A percentile compares a stretch with the other conserved stretches of the same genome.
Conservation (phyloP, 2,329 filamentous ascomycete species). For the Talaromyces rugulosus region DNA sequence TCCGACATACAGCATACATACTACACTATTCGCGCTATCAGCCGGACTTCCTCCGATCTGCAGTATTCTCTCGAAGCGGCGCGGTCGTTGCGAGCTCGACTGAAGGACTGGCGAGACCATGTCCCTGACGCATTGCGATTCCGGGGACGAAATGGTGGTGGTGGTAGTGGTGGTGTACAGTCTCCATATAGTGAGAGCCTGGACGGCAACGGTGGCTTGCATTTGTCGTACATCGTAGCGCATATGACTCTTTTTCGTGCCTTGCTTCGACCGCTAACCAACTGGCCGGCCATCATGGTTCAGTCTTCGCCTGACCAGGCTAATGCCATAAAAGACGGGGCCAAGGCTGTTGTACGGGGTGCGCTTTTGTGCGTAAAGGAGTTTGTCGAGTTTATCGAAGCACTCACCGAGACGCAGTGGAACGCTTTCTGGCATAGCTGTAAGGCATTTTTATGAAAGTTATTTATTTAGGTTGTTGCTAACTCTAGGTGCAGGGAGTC, state of each 20-base stretch:
- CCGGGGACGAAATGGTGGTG: neutral
- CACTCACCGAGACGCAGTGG: constrained; percentile 2
- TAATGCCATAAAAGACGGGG: neutral
- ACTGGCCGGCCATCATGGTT: neutral
- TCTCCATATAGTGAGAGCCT: neutral
- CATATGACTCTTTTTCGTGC: constrained; percentile 1
- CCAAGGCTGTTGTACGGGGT: neutral
- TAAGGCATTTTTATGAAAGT: neutral
- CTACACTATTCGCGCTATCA: neutral
- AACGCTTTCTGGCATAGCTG: constrained; percentile 5
- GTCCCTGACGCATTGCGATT: neutral
- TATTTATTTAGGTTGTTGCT: neutral
- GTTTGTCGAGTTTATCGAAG: constrained; percentile 5
- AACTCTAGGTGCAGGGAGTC: neutral
- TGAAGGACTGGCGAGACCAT: constrained; percentile 1
- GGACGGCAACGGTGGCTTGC: constrained; percentile 1
- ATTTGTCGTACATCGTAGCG: constrained; percentile 1
- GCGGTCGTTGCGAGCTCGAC: neutral
- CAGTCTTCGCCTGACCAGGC: neutral
- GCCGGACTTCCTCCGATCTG: neutral
- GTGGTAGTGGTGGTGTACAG: neutral
- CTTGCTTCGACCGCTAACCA: neutral
- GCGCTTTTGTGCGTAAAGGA: neutral
- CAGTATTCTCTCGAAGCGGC: constrained; percentile 1
- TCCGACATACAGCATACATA: neutral